Evolutionary conservation across 352 stramenopile species (phyloP).

Genomic region (Peronosclerospora sorghi): DNA sequence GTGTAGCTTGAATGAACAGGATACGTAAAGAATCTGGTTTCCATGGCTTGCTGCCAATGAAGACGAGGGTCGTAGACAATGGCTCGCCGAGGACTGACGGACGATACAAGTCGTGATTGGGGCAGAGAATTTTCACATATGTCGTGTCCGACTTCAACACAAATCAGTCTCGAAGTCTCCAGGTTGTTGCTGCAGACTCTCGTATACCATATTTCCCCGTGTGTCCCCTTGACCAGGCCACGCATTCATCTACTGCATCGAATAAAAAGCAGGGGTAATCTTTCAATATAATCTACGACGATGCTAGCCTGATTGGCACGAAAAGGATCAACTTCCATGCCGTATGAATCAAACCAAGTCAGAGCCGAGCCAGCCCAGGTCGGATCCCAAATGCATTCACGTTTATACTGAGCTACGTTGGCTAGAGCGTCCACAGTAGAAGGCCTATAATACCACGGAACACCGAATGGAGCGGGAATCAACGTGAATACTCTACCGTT

Average conservation of each 20-base stretch:
- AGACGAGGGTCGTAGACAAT: slow-evolving; percentile 68
- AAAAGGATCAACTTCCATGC: slow-evolving; percentile 29
- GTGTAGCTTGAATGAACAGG: slow-evolving; percentile 93
- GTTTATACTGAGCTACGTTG: slow-evolving; percentile 6
- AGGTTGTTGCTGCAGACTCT: slow-evolving; percentile 12
- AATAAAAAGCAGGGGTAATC: slow-evolving; percentile 8
- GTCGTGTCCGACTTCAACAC: slow-evolving; percentile 69
- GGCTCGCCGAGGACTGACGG: slow-evolving; percentile 61
- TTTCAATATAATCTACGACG: slow-evolving; percentile 23
- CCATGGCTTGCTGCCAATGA: slow-evolving; percentile 82
- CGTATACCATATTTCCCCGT: slow-evolving; percentile 18
- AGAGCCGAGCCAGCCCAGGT: slow-evolving; percentile 7
- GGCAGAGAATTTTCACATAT: slow-evolving; percentile 66
- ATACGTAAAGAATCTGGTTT: slow-evolving; percentile 95
- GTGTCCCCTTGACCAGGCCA: slow-evolving; percentile 16
- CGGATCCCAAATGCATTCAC: slow-evolving; percentile 34
- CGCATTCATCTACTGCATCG: slow-evolving; percentile 32
- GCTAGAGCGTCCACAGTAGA: slow-evolving; percentile 7
- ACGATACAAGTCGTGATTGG: slow-evolving; percentile 79
- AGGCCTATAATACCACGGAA: slow-evolving; percentile 6
- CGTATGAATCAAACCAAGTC: slow-evolving; percentile 19
- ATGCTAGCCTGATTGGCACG: slow-evolving; percentile 8
- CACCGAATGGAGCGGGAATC: neutral
- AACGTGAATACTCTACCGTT: too few relatives aligned
- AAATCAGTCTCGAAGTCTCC: slow-evolving; percentile 41